A percentile compares a stretch with the other conserved stretches of the same genome.
Evolutionary conservation across 352 stramenopile genomes (phyloP).

Genomic region (Globisporangium lucens): DNA sequence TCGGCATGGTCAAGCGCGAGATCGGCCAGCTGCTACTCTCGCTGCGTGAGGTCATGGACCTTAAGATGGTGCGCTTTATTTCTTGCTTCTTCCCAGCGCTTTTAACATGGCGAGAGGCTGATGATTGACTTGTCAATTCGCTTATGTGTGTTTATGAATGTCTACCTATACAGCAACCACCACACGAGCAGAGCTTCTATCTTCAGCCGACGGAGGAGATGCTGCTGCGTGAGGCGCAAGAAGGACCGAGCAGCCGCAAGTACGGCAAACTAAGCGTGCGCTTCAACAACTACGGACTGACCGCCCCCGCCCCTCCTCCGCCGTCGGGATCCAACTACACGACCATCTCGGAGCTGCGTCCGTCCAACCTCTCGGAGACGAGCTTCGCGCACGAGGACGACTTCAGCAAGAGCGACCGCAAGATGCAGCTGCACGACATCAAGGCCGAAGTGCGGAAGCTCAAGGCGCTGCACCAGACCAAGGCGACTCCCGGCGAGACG

Average conservation of each 20-base stretch:
- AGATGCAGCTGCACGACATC: slow-evolving; percentile 47
- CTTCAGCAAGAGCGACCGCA: slow-evolving; percentile 44
- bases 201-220: slow-evolving; percentile 66
- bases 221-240: slow-evolving; percentile 31
- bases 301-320: slow-evolving; percentile 17
- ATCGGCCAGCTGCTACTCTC: slow-evolving; percentile 66
- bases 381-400: slow-evolving; percentile 71
- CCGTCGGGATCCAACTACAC: slow-evolving; percentile 44
- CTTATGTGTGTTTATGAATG: slow-evolving; percentile 3
- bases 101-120: background rate
- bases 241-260: slow-evolving; percentile 59
- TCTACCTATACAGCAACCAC: slow-evolving; percentile 37
- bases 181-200: slow-evolving; percentile 51
- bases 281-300: slow-evolving; percentile 68
- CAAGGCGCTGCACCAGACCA: slow-evolving; percentile 64
- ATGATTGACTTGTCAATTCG: background rate
- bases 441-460: slow-evolving; percentile 59
- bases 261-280: slow-evolving; percentile 60
- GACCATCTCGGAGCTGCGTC: slow-evolving; percentile 43
- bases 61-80: slow-evolving; percentile 50
- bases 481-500: slow-evolving; percentile 48
- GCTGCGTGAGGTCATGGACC: slow-evolving; percentile 64
- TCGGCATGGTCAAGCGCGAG: slow-evolving; percentile 71
- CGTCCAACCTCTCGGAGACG: slow-evolving; percentile 44
- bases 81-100: no score